Evolutionary conservation across 2,329 filamentous ascomycete genomes (phyloP).

Genomic region (Colletotrichum caudatum): DNA sequence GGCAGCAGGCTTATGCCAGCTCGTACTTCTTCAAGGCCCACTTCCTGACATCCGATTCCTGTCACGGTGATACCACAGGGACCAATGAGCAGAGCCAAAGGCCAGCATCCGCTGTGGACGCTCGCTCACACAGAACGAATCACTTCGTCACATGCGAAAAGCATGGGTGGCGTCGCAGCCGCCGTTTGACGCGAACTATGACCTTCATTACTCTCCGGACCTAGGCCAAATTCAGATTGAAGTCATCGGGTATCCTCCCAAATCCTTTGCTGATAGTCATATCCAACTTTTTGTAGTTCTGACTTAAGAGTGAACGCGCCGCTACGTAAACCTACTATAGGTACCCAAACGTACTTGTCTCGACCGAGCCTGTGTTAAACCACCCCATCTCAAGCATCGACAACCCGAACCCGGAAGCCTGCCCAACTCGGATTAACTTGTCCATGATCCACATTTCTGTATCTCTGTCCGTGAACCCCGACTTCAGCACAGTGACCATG

Average conservation of each 20-base stretch:
- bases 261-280: background rate
- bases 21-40: background rate
- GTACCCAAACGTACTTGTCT: background rate
- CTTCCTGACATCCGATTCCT: background rate
- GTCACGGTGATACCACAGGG: background rate
- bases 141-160: background rate
- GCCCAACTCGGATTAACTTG: constrained; percentile 24
- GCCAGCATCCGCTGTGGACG: background rate
- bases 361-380: constrained; percentile 3
- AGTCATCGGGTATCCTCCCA: background rate
- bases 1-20: background rate
- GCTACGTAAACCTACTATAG: background rate
- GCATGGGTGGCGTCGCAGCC: too few species aligned
- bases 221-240: background rate
- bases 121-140: background rate
- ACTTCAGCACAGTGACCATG: constrained; percentile 31
- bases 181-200: background rate
- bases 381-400: constrained; percentile 30
- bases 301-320: background rate
- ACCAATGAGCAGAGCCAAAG: background rate
- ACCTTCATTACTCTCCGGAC: background rate
- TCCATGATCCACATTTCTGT: constrained; percentile 28
- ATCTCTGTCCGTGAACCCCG: constrained; percentile 13
- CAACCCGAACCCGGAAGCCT: constrained; percentile 35
- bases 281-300: background rate